Conservation (phyloP, 495 filamentous ascomycete genomes). For the Trichocladium uniseriatum region DNA sequence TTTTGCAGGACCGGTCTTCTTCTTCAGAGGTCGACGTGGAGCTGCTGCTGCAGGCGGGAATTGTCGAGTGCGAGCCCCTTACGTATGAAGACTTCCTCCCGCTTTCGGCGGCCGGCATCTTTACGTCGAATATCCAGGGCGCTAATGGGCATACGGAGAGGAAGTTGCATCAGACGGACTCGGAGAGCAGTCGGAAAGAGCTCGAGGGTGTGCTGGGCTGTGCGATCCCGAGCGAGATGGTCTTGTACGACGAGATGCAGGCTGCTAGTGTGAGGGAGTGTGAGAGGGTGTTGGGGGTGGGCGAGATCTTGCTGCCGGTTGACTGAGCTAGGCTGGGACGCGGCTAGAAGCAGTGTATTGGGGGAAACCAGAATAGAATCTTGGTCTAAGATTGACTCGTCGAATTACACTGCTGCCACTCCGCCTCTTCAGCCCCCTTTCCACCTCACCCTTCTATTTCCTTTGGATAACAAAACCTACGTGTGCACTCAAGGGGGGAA, state of each 20-base stretch:
- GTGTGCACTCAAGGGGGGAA: too few species aligned
- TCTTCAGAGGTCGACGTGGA: constrained; percentile 2
- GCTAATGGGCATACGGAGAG: background rate
- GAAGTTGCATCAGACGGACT: background rate
- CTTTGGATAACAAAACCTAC: too few species aligned
- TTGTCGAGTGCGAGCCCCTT: constrained; percentile 28
- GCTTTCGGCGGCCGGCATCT: constrained; percentile 36
- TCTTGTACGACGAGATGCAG: constrained; percentile 6
- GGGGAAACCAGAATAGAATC: too few species aligned
- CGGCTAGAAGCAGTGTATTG: too few species aligned
- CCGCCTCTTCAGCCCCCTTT: too few species aligned
- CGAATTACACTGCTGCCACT: too few species aligned
- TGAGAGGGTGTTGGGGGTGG: background rate
- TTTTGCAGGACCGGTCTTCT: too few species aligned
- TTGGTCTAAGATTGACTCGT: too few species aligned
- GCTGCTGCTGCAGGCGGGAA: constrained; percentile 17
- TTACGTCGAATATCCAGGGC: constrained; percentile 33
- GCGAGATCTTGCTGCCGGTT: background rate
- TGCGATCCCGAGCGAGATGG: constrained; percentile 4
- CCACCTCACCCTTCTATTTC: too few species aligned
- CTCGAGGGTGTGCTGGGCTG: constrained; percentile 6
- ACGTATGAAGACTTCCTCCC: constrained; percentile 40
- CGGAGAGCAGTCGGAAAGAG: background rate
- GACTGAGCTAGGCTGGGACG: too few species aligned
- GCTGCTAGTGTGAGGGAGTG: constrained; percentile 3